Base-by-base conservation (phyloP, 2,329 filamentous ascomycete genomes). In the Furcasterigmium furcatum region DNA sequence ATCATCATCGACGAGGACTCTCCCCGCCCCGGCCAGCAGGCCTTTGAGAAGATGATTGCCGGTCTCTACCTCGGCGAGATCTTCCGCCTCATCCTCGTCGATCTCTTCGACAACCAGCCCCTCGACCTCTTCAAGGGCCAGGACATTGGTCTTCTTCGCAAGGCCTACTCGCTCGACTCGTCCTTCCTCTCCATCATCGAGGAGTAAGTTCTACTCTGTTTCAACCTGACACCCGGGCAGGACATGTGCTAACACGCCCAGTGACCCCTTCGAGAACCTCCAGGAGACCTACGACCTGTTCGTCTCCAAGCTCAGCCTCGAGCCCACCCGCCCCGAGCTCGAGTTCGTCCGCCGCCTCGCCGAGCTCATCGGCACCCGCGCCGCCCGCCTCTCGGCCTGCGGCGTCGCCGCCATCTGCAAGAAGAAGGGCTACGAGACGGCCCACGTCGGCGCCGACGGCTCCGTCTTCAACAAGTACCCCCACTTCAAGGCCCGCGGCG, bases 401-500 rank as follows among this genome's bases (percentile, higher is more conserved):
- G 94, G 94, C 70, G 89, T 99, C 45, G 91, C 92, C 12, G 94
- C 92, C 47, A 96, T 99, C 61, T 91, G 88, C 79, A 95, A 86
- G 73, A 97, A 97, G 84, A 97, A 96, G 80, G 80, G 82, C 55
- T 92, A 91, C 68, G 72, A 87, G 61, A 79, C 80, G 30, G 95
- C 89, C 73, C 94, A 97, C 67, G 94, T 99, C 35, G 94, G 94
- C 58, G 94, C 94, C 43, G 94, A 99, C 63, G 94, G 94, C 30
- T 95, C 89, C 16, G 92, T 99, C 45, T 99, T 99, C 76, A 96
- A 96, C 79, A 97, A 97, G 68, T 99, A 99, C 72, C 94, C 94
- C 12, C 88, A 96, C 71, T 99, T 99, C 81, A 96, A 96, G 77
- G 82, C 84, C 47, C 87, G 94, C 45, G 91, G 92, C 46, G 92